A percentile compares a stretch with the other conserved stretches of the same genome.
Evolutionary conservation across 1,284 basidiomycete species (phyloP).

Genomic region (Neonothopanus nambi): DNA sequence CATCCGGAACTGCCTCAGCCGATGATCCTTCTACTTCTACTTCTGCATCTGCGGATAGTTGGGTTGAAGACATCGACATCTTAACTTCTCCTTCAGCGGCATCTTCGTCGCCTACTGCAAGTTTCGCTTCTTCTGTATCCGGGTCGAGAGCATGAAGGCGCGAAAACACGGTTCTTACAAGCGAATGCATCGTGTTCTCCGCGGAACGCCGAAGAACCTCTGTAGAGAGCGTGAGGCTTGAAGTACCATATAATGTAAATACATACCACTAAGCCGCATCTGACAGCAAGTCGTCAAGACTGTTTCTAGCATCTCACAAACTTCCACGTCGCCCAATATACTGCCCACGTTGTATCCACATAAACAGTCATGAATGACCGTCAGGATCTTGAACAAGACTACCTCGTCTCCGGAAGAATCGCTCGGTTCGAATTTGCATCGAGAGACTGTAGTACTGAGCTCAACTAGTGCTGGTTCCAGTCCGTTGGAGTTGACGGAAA

Average conservation of each 20-base stretch:
- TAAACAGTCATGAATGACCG: slow-evolving; percentile 86
- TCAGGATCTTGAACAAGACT: slow-evolving; percentile 89
- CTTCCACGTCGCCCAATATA: slow-evolving; percentile 86
- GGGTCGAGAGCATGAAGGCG: slow-evolving; percentile 73
- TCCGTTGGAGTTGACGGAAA: slow-evolving; percentile 50
- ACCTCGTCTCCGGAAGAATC: slow-evolving; percentile 96
- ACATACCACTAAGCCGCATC: slow-evolving; percentile 89
- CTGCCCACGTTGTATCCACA: slow-evolving; percentile 61
- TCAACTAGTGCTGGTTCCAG: slow-evolving; percentile 75
- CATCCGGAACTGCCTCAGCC: not conserved
- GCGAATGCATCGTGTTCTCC: slow-evolving; percentile 88
- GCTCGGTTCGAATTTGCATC: slow-evolving; percentile 97
- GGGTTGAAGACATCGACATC: slow-evolving; percentile 51
- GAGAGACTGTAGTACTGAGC: slow-evolving; percentile 87
- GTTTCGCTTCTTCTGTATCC: slow-evolving; percentile 63
- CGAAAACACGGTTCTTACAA: slow-evolving; percentile 82
- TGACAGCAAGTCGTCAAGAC: slow-evolving; percentile 97
- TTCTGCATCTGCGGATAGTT: slow-evolving; percentile 14
- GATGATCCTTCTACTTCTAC: slow-evolving; percentile 14
- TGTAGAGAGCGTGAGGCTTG: slow-evolving; percentile 33
- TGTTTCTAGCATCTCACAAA: slow-evolving; percentile 98
- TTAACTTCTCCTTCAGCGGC: slow-evolving; percentile 56
- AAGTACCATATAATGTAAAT: not conserved
- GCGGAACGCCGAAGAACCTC: slow-evolving; percentile 91
- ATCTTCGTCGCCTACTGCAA: slow-evolving; percentile 49